Evolutionary conservation across 176 grass and related monocot genomes (phyloP).

Genomic region (Lolium multiflorum): DNA sequence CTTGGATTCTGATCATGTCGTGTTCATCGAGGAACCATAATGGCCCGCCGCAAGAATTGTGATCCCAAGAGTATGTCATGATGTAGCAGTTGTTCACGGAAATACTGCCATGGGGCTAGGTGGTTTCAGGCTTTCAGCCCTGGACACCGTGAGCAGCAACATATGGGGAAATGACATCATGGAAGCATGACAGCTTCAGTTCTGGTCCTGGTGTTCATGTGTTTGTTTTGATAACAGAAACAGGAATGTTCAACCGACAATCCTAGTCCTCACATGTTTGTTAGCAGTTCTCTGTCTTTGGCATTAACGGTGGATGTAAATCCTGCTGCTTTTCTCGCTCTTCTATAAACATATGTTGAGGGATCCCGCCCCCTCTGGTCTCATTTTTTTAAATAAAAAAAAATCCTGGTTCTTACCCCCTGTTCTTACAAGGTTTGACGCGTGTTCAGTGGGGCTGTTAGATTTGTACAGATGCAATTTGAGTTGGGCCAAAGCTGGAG

Average conservation of each 20-base stretch:
- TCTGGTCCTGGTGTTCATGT: slow-evolving; percentile 3
- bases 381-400: too few species aligned
- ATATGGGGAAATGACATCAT: background rate
- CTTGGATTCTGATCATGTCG: background rate
- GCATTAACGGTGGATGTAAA: background rate
- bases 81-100: slow-evolving; percentile 5
- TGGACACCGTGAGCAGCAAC: slow-evolving; percentile 2
- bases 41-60: background rate
- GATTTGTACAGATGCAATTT: slow-evolving; percentile 10
- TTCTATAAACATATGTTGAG: too few species aligned
- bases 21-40: background rate
- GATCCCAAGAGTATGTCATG: background rate
- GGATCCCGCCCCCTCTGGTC: too few species aligned
- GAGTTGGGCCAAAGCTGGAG: slow-evolving; percentile 14
- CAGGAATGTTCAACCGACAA: slow-evolving; percentile 12
- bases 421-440: background rate
- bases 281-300: slow-evolving; percentile 15
- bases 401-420: background rate
- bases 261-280: slow-evolving; percentile 4
- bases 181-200: background rate
- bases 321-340: background rate
- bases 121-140: background rate
- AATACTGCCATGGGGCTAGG: background rate
- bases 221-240: slow-evolving; percentile 11
- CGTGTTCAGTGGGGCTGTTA: background rate